Conservation (phyloP, 805 yeast species). For the Kluyveromyces starmeri region DNA sequence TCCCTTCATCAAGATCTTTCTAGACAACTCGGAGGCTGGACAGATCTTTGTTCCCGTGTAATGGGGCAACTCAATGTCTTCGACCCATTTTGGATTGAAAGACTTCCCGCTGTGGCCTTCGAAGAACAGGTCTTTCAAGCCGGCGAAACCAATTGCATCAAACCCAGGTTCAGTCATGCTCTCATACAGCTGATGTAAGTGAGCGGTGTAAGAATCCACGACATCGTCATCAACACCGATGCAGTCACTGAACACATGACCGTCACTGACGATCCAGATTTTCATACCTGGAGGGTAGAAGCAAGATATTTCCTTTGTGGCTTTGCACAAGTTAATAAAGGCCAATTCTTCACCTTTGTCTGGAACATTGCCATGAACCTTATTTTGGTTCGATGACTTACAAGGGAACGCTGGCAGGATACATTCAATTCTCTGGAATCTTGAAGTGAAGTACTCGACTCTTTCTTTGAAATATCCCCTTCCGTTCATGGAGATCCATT, state of each 20-base stretch:
- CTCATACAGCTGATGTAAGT: slow-evolving; percentile 37
- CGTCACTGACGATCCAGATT: slow-evolving; percentile 51
- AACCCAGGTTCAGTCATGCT: slow-evolving; percentile 26
- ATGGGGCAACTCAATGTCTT: slow-evolving; percentile 26
- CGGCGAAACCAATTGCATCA: slow-evolving; percentile 33
- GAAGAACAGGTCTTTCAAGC: slow-evolving; percentile 35
- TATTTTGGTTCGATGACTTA: slow-evolving; percentile 47
- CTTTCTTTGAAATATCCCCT: slow-evolving; percentile 34
- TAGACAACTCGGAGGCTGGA: slow-evolving; percentile 31
- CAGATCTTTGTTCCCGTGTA: slow-evolving; percentile 34
- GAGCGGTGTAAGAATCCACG: slow-evolving; percentile 40
- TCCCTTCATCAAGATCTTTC: slow-evolving; percentile 36
- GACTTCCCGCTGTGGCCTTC: slow-evolving; percentile 19
- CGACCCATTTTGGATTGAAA: slow-evolving; percentile 26
- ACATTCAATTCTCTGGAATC: slow-evolving; percentile 41
- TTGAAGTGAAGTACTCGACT: slow-evolving; percentile 40
- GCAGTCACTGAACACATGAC: slow-evolving; percentile 59
- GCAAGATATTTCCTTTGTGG: slow-evolving; percentile 26
- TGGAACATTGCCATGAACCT: slow-evolving; percentile 41
- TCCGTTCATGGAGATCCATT: slow-evolving; percentile 40
- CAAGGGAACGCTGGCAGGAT: slow-evolving; percentile 61
- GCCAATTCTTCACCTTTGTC: slow-evolving; percentile 47
- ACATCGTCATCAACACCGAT: slow-evolving; percentile 50
- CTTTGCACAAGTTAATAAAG: slow-evolving; percentile 30
- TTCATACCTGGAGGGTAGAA: slow-evolving; percentile 49